These are phyloP conservation scores for Fusarium newnesense DNA, from an alignment of 2,329 filamentous ascomycete genomes.

Conservation along the genomic window DNA sequence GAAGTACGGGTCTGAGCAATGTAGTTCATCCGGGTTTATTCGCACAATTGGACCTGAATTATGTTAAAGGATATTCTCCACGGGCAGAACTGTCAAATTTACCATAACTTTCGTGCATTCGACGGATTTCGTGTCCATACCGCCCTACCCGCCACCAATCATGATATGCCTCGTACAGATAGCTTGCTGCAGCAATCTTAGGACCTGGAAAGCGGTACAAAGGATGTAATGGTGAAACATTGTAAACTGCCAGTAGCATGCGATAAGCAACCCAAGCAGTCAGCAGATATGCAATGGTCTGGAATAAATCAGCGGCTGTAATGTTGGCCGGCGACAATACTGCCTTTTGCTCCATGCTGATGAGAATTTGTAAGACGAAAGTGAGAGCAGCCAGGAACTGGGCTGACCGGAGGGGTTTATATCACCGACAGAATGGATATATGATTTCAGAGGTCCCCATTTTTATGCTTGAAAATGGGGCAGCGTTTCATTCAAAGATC, in stretches of 20 bases:
- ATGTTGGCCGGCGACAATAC: neutral
- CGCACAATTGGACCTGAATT: slow-evolving; percentile 50
- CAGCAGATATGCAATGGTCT: slow-evolving; percentile 24
- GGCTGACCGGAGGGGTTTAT: neutral
- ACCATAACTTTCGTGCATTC: slow-evolving; percentile 54
- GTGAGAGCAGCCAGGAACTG: accelerated
- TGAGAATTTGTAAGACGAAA: too few species aligned
- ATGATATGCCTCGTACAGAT: slow-evolving; percentile 52
- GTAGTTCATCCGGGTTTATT: slow-evolving; percentile 53
- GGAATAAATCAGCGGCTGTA: neutral
- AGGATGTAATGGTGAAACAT: slow-evolving; percentile 54
- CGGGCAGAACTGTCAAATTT: accelerated
- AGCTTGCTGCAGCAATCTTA: slow-evolving; percentile 49
- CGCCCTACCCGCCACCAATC: slow-evolving; percentile 50
- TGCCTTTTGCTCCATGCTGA: neutral
- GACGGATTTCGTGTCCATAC: slow-evolving; percentile 49
- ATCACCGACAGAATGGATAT: neutral
- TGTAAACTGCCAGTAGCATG: slow-evolving; percentile 46
- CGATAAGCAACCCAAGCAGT: slow-evolving; percentile 46
- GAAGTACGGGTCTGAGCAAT: slow-evolving; percentile 51
- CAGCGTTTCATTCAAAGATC: neutral
- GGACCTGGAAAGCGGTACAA: slow-evolving; percentile 52
- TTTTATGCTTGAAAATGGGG: neutral
- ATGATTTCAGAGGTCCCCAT: neutral
- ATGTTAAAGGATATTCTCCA: accelerated